A percentile compares a stretch with the other conserved stretches of the same genome.
Conservation (phyloP, 345 rosid genomes). For the Murraya paniculata region DNA sequence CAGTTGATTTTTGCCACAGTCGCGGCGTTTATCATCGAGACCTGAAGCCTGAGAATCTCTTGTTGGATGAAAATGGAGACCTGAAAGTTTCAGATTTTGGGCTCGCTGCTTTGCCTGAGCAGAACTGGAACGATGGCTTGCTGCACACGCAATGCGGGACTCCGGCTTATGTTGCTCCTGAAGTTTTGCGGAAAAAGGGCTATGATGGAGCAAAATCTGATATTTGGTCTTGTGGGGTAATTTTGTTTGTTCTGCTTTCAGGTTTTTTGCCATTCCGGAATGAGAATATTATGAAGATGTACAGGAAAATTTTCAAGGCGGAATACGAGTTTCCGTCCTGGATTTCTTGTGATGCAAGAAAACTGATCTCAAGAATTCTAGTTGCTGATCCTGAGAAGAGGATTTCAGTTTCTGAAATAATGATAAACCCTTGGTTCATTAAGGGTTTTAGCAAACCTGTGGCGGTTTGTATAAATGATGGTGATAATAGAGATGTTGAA, state of each 20-base stretch:
- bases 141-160: constrained; percentile 58
- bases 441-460: constrained; percentile 19
- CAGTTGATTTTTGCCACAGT: constrained; percentile 48
- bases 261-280: constrained; percentile 46
- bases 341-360: constrained; percentile 37
- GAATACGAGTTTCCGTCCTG: constrained; percentile 44
- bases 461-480: constrained; percentile 14
- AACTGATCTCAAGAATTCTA: constrained; percentile 40
- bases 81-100: constrained; percentile 55
- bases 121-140: constrained; percentile 29
- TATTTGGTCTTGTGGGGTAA: constrained; percentile 60
- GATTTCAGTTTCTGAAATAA: constrained; percentile 37
- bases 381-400: constrained; percentile 46
- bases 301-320: constrained; percentile 36
- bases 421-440: constrained; percentile 40
- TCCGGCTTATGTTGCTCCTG: constrained; percentile 44
- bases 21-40: constrained; percentile 58
- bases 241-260: constrained; percentile 39
- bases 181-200: constrained; percentile 36
- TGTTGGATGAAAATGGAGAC: constrained; percentile 46
- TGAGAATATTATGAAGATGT: constrained; percentile 42
- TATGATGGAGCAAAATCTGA: constrained; percentile 58
- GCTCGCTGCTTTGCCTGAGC: constrained; percentile 41
- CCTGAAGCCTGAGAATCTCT: constrained; percentile 50
- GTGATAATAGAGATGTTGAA: constrained; percentile 15